Evolutionary conservation across 2,329 filamentous ascomycete genomes (phyloP).

Genomic region (Decorospora gaudefroyi): DNA sequence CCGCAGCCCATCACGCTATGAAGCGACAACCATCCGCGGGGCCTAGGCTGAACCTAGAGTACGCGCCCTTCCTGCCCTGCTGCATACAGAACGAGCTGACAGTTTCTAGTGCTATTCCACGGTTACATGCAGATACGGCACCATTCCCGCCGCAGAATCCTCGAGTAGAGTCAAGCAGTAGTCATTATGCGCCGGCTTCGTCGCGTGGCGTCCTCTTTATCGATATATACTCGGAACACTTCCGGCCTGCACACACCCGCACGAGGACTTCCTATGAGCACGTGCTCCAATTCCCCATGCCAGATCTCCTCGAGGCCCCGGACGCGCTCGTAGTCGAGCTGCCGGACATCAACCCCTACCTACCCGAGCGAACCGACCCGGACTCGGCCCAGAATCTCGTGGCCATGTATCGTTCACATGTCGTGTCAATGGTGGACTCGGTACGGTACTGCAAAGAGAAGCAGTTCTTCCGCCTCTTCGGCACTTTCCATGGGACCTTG

Average conservation of each 20-base stretch:
- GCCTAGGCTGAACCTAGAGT: slow-evolving; percentile 46
- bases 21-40: slow-evolving; percentile 43
- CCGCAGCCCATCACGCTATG: slow-evolving; percentile 29
- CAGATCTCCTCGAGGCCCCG: slow-evolving; percentile 60
- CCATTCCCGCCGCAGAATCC: slow-evolving; percentile 50
- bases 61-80: slow-evolving; percentile 6
- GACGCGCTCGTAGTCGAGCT: slow-evolving; percentile 74
- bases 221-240: slow-evolving; percentile 52
- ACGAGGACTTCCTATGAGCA: slow-evolving; percentile 61
- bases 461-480: slow-evolving; percentile 92
- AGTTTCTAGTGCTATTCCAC: slow-evolving; percentile 48
- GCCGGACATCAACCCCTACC: slow-evolving; percentile 82
- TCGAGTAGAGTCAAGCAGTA: slow-evolving; percentile 36
- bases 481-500: slow-evolving; percentile 91
- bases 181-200: slow-evolving; percentile 42
- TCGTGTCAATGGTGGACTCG: slow-evolving; percentile 91
- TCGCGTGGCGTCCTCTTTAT: slow-evolving; percentile 54
- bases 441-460: slow-evolving; percentile 97
- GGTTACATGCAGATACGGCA: slow-evolving; percentile 55
- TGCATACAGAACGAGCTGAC: slow-evolving; percentile 14
- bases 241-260: slow-evolving; percentile 44
- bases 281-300: slow-evolving; percentile 65
- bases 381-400: slow-evolving; percentile 85
- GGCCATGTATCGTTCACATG: slow-evolving; percentile 90
- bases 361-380: slow-evolving; percentile 79